These are phyloP conservation scores for Pontederia paniculata DNA, from an alignment of 176 grass and related monocot genomes.

Conservation along the genomic window DNA sequence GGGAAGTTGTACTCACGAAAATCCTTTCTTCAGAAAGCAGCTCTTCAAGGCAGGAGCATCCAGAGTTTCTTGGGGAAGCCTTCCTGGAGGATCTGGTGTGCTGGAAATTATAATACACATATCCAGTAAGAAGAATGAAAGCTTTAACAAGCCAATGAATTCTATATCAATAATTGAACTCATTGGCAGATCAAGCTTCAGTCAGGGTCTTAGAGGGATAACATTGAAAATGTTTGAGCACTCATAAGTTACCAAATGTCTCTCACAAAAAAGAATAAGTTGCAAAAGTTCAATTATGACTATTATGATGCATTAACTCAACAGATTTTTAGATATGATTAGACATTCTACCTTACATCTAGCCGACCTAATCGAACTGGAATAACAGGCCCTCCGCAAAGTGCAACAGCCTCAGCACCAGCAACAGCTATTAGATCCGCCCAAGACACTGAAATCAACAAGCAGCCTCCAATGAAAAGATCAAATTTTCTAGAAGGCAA, in stretches of 20 bases:
- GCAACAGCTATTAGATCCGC: conserved; percentile 91
- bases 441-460: conserved; percentile 63
- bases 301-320: too few species aligned
- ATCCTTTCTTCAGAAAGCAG: conserved; percentile 57
- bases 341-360: conserved; percentile 58
- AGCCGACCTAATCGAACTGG: conserved; percentile 60
- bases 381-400: conserved; percentile 82
- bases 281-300: neutral
- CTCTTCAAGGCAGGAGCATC: conserved; percentile 53
- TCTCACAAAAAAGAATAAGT: neutral
- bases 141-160: too few species aligned
- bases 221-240: too few species aligned
- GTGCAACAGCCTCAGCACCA: conserved; percentile 71
- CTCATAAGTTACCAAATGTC: too few species aligned
- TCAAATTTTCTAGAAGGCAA: conserved; percentile 5
- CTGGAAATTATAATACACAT: conserved; percentile 24
- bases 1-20: conserved; percentile 55
- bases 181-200: too few species aligned
- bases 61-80: conserved; percentile 86
- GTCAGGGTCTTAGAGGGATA: too few species aligned
- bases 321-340: conserved; percentile 8
- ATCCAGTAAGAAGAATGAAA: conserved; percentile 17
- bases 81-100: conserved; percentile 52
- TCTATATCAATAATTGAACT: too few species aligned
- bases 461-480: conserved; percentile 7